Conservation (phyloP, 176 grass and related monocot genomes). For the Bothriochloa decipiens region DNA sequence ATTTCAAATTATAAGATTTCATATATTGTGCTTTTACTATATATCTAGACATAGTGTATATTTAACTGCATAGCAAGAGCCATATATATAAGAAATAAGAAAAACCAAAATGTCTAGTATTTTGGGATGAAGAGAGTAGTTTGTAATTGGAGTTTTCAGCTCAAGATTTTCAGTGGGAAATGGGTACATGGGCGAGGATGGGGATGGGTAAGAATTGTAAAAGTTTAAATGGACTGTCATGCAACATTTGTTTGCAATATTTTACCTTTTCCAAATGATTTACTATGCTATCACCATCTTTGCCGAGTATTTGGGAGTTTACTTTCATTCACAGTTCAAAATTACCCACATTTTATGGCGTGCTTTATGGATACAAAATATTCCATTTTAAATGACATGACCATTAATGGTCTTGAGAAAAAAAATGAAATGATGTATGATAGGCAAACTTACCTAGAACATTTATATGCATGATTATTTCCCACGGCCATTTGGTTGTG, state of each 20-base stretch:
- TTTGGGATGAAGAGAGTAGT: too few relatives aligned
- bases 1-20: too few relatives aligned
- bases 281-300: background rate
- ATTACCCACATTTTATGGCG: background rate
- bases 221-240: slow-evolving; percentile 8
- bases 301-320: background rate
- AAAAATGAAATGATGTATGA: background rate
- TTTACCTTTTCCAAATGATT: background rate
- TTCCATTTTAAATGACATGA: background rate
- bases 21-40: too few relatives aligned
- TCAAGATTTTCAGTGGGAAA: background rate
- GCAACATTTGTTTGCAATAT: background rate
- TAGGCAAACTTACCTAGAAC: background rate
- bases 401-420: background rate
- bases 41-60: too few relatives aligned
- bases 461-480: background rate
- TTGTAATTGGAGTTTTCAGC: background rate
- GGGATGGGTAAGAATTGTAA: background rate
- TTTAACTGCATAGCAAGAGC: too few relatives aligned
- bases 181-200: background rate
- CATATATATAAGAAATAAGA: too few relatives aligned
- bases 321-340: background rate
- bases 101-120: too few relatives aligned
- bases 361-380: background rate
- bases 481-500: background rate